Evolutionary conservation across 2,329 filamentous ascomycete genomes (phyloP).

Genomic region (Diplocarpon rosae): DNA sequence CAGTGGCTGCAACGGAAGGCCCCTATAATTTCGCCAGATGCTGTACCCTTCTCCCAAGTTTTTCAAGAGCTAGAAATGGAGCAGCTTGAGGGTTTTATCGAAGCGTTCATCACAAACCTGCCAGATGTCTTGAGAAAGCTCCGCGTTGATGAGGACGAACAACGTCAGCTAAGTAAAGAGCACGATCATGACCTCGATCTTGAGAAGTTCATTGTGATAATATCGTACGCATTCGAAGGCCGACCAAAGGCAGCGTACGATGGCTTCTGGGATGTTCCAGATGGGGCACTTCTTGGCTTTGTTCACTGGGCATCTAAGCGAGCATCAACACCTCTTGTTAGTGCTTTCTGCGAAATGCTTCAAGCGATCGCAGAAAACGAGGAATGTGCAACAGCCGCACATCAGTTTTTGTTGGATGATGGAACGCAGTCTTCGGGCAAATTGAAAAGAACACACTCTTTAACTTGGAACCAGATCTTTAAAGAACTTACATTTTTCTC

Average conservation of each 20-base stretch:
- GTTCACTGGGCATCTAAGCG: slow-evolving; percentile 93
- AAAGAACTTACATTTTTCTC: slow-evolving; percentile 81
- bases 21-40: slow-evolving; percentile 54
- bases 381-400: slow-evolving; percentile 72
- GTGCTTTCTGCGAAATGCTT: slow-evolving; percentile 93
- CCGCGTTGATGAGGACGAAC: slow-evolving; percentile 81
- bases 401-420: slow-evolving; percentile 85
- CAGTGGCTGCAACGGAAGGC: slow-evolving; percentile 75
- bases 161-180: slow-evolving; percentile 55
- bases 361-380: slow-evolving; percentile 77
- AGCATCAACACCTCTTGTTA: slow-evolving; percentile 90
- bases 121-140: slow-evolving; percentile 82
- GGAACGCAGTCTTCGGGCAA: slow-evolving; percentile 62
- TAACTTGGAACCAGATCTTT: slow-evolving; percentile 91
- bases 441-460: slow-evolving; percentile 68
- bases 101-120: slow-evolving; percentile 90
- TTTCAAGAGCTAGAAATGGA: slow-evolving; percentile 67
- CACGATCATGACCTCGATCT: slow-evolving; percentile 63
- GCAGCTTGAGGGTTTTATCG: slow-evolving; percentile 76
- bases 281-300: slow-evolving; percentile 89
- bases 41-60: slow-evolving; percentile 55
- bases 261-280: slow-evolving; percentile 84
- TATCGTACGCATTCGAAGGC: slow-evolving; percentile 82
- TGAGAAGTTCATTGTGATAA: slow-evolving; percentile 84
- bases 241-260: slow-evolving; percentile 68